Percentiles rank a stretch among this genome's conserved stretches.
Evolutionary conservation across 2,329 filamentous ascomycete genomes (phyloP).

Genomic region (Pyricularia sp.): DNA sequence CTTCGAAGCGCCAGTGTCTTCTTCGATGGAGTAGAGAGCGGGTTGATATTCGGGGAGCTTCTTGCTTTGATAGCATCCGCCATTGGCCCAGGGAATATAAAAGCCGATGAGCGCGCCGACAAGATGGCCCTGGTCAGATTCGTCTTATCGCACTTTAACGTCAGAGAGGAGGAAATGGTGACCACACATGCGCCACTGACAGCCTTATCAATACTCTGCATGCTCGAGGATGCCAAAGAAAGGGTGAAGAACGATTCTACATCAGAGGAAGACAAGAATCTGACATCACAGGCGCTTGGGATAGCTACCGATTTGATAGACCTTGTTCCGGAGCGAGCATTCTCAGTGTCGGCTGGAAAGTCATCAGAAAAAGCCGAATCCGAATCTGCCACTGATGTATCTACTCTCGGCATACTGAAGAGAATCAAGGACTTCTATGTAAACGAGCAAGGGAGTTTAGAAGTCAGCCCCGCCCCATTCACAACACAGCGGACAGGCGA

Average conservation of each 20-base stretch:
- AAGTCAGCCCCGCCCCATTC: slow-evolving; percentile 48
- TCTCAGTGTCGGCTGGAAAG: slow-evolving; percentile 21
- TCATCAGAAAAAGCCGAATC: slow-evolving; percentile 6
- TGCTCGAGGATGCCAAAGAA: slow-evolving; percentile 41
- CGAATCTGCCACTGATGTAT: slow-evolving; percentile 11
- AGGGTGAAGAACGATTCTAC: slow-evolving; percentile 12
- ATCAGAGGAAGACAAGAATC: slow-evolving; percentile 7
- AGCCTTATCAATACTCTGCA: slow-evolving; percentile 49
- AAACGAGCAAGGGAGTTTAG: slow-evolving; percentile 55
- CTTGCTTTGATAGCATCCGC: slow-evolving; percentile 51
- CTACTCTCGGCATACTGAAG: slow-evolving; percentile 36
- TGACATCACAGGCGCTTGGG: slow-evolving; percentile 23
- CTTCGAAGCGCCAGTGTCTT: slow-evolving; percentile 88
- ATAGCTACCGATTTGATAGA: slow-evolving; percentile 47
- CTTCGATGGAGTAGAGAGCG: slow-evolving; percentile 93
- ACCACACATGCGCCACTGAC: slow-evolving; percentile 70
- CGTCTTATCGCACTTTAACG: slow-evolving; percentile 77
- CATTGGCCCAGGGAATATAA: slow-evolving; percentile 33
- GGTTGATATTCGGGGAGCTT: slow-evolving; percentile 80
- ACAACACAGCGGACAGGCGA: slow-evolving; percentile 40
- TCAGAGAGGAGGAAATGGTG: slow-evolving; percentile 92
- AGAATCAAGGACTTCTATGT: slow-evolving; percentile 55
- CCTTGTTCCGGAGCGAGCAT: slow-evolving; percentile 51
- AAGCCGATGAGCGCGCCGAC: slow-evolving; percentile 36
- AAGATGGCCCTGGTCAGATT: slow-evolving; percentile 68